phyloP scores from a whole-genome alignment of 257 asterid genomes.

The Solanum peruvianum region DNA sequence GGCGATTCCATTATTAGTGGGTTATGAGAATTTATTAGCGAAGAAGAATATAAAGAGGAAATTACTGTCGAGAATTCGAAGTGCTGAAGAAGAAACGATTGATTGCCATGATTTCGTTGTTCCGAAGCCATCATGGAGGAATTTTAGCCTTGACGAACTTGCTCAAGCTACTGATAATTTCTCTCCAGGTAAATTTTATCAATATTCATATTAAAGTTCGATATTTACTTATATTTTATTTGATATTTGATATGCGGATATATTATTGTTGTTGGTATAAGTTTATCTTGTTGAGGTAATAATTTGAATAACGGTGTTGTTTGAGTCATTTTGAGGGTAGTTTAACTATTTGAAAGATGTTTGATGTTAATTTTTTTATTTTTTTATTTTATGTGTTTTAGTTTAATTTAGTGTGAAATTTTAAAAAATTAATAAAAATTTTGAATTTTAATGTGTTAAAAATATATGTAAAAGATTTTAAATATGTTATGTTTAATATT shows the following conservation, averaged over 20 bases:
- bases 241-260: fast-evolving
- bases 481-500: neutral
- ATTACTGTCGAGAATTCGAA: slow-evolving; percentile 36
- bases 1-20: slow-evolving; percentile 11
- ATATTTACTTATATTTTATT: neutral
- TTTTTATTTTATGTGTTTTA: neutral
- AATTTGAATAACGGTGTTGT: neutral
- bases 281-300: neutral
- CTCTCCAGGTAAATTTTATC: slow-evolving; percentile 31
- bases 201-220: too few species aligned
- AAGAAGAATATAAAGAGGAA: slow-evolving; percentile 31
- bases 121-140: slow-evolving; percentile 87
- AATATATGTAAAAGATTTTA: neutral
- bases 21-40: slow-evolving; percentile 19
- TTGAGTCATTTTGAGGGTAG: fast-evolving
- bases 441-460: neutral
- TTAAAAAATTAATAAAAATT: neutral
- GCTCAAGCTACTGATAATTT: slow-evolving; percentile 53
- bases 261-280: neutral
- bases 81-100: slow-evolving; percentile 36
- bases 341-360: neutral
- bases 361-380: neutral
- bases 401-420: neutral
- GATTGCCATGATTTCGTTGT: slow-evolving; percentile 36
- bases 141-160: slow-evolving; percentile 42